A percentile compares a stretch with the other conserved stretches of the same genome.
phyloP scores from a whole-genome alignment of 2,329 filamentous ascomycete species.

The Fusarium brachygibbosum region DNA sequence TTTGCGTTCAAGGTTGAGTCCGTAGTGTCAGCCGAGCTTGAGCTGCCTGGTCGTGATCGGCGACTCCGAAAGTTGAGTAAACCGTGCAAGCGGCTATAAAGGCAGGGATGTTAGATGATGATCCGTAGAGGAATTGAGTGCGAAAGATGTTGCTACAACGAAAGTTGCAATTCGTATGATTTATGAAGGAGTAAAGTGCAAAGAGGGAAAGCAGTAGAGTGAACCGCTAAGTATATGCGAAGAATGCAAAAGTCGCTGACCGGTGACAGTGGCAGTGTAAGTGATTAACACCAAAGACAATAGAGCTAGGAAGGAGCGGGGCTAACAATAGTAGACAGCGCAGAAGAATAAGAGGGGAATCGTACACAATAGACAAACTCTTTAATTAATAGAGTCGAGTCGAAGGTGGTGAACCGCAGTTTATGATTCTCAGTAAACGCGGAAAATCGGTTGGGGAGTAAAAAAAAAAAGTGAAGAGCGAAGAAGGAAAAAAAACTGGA shows the following conservation, averaged over 20 bases:
- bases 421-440: slow-evolving; percentile 17
- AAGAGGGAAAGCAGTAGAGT: too few species aligned
- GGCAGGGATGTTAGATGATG: slow-evolving; percentile 34
- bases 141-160: neutral
- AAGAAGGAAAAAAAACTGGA: slow-evolving; percentile 40
- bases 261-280: slow-evolving; percentile 29
- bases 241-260: neutral
- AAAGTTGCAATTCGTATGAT: neutral
- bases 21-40: slow-evolving; percentile 42
- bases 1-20: slow-evolving; percentile 39
- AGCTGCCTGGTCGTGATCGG: slow-evolving; percentile 43
- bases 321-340: slow-evolving; percentile 2
- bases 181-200: slow-evolving; percentile 3
- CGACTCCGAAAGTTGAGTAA: slow-evolving; percentile 43
- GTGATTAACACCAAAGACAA: slow-evolving; percentile 15
- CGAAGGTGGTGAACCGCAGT: slow-evolving; percentile 7
- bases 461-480: slow-evolving; percentile 20
- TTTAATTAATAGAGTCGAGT: slow-evolving; percentile 6
- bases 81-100: slow-evolving; percentile 42
- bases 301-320: neutral
- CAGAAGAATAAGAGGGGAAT: slow-evolving; percentile 11
- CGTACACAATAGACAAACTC: slow-evolving; percentile 25
- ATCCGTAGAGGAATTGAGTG: slow-evolving; percentile 4
- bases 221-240: slow-evolving; percentile 5
- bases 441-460: slow-evolving; percentile 11